Evolutionary conservation across 495 filamentous ascomycete species (phyloP).

Genomic region (Penicillium steckii): DNA sequence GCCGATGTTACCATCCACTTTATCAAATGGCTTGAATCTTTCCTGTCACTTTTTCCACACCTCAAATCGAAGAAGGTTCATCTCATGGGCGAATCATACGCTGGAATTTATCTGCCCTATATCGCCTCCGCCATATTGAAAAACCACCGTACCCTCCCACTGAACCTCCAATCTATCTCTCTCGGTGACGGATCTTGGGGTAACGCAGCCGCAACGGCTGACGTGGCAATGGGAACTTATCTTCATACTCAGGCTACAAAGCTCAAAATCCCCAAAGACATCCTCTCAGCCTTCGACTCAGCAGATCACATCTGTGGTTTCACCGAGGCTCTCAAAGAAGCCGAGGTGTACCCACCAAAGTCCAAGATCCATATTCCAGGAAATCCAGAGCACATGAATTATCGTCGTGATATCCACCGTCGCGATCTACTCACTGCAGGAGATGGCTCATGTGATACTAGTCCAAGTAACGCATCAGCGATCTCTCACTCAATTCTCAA

Average conservation of each 20-base stretch:
- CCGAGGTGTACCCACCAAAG: conserved; percentile 30
- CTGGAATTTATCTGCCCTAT: conserved; percentile 43
- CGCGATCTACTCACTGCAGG: conserved; percentile 12
- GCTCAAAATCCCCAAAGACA: conserved; percentile 27
- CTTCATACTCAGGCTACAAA: conserved; percentile 20
- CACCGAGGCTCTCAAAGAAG: conserved; percentile 25
- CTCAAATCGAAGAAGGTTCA: conserved; percentile 36
- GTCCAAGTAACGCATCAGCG: conserved; percentile 19
- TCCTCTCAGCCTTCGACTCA: conserved; percentile 26
- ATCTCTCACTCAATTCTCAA: conserved; percentile 33
- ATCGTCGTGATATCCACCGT: conserved; percentile 14
- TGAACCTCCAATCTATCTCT: conserved; percentile 36
- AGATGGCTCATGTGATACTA: conserved; percentile 23
- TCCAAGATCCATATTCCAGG: conserved; percentile 35
- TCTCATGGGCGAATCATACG: conserved; percentile 43
- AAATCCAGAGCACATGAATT: conserved; percentile 35
- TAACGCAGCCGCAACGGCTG: conserved; percentile 33
- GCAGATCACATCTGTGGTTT: conserved; percentile 37
- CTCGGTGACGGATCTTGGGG: conserved; percentile 37
- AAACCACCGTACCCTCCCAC: conserved; percentile 22
- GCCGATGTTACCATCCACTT: conserved; percentile 34
- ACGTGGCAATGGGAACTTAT: conserved; percentile 26
- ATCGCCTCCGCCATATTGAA: conserved; percentile 35
- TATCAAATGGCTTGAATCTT: conserved; percentile 34
- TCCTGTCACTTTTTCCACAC: conserved; percentile 33